A percentile compares a stretch with the other conserved stretches of the same genome.
These are phyloP conservation scores for Leccinum imitatum DNA, from an alignment of 768 basidiomycete species.

Conservation along the genomic window DNA sequence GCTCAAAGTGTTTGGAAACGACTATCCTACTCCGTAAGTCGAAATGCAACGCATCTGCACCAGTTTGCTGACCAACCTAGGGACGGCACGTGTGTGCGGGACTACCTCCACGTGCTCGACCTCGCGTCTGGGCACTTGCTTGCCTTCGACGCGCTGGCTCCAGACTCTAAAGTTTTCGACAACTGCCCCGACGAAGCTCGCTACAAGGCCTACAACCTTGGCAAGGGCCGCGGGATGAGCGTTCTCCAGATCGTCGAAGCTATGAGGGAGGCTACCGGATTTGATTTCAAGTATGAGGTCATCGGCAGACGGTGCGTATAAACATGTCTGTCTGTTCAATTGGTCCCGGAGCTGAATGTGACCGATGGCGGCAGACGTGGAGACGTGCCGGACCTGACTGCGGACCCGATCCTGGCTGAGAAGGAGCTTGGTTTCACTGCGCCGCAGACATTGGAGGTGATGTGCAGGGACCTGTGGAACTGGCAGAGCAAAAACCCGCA, in stretches of 20 bases:
- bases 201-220: conserved; percentile 96
- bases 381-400: conserved; percentile 95
- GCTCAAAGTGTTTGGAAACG: conserved; percentile 90
- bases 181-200: conserved; percentile 52
- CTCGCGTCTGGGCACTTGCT: conserved; percentile 92
- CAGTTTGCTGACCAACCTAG: conserved; percentile 36
- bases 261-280: conserved; percentile 89
- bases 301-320: conserved; percentile 80
- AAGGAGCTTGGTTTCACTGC: conserved; percentile 93
- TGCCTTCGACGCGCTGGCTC: conserved; percentile 79
- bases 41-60: too few relatives aligned
- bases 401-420: conserved; percentile 88
- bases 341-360: conserved; percentile 3
- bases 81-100: conserved; percentile 97
- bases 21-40: conserved; percentile 89
- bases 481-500: conserved; percentile 94
- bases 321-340: neutral
- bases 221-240: conserved; percentile 87
- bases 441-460: conserved; percentile 74
- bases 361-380: conserved; percentile 56
- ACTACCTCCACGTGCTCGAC: conserved; percentile 92
- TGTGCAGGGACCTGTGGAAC: conserved; percentile 98
- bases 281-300: conserved; percentile 85
- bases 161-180: conserved; percentile 57
- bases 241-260: conserved; percentile 94